Base-by-base conservation (phyloP, 192 early-diverging fungal genomes). In the Chytriomyces sp. region DNA sequence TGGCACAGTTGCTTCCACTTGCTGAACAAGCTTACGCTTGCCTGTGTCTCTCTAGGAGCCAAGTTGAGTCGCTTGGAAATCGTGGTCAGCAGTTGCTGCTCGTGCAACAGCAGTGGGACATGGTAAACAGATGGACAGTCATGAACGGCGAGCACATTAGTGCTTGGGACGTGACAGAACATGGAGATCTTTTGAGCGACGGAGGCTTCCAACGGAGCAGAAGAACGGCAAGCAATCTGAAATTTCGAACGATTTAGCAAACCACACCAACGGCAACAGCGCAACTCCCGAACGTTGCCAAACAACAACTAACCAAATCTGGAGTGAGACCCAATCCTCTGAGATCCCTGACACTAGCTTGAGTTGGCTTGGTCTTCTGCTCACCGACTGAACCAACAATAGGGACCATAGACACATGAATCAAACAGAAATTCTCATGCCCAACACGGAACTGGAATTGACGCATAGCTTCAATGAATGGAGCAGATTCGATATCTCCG, bases 391-490 rank as follows among this genome's bases (percentile, higher is more conserved):
- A 91, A 35, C 98, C 98, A 48, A 99, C 94, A 16, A 98, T 92
- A 43, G 98, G 98, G 8, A 99, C 92, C 66, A 99, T 87, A 26
- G 98, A 98, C 8, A 99, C 98, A 80, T 98, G 98, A 77, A 97
- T 96, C 80, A 98, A 81, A 73, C 92, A 97, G 81, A 99, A 98
- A 91, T 99, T 99, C 70, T 96, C 95, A 82, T 93, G 92, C 16
- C 98, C 98, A 26, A 99, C 98, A 77, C 97, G 93, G 90, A 98
- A 98, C 84, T 99, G 98, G 91, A 99, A 99, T 84, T 99, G 97
- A 71, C 97, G 93, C 94, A 99, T 96, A 35, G 97, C 97, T 86
- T 99, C 97, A 72, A 98, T 92, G 77, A 98, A 99, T n/a, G 97
- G 97, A 61, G 97, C 96, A 23, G 95, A 96, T 84, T 99, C 97